Percentiles rank a stretch among this genome's conserved stretches.
phyloP scores from a whole-genome alignment of 2,329 filamentous ascomycete genomes.

The Penicillium sp. region DNA sequence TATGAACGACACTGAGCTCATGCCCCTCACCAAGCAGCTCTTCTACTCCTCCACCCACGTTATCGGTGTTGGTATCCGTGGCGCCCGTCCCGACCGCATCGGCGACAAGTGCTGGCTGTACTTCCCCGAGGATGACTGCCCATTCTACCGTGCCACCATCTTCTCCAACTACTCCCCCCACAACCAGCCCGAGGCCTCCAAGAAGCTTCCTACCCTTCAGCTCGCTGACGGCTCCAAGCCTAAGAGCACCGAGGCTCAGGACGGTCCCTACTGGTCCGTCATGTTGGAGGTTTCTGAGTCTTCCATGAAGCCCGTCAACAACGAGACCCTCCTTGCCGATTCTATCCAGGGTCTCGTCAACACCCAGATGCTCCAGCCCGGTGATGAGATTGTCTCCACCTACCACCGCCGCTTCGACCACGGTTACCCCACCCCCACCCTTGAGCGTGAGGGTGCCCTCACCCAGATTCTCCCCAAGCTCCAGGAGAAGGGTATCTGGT shows the following conservation, averaged over 20 bases:
- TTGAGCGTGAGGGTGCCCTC: slow-evolving; percentile 93
- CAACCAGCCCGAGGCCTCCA: slow-evolving; percentile 84
- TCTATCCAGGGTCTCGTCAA: slow-evolving; percentile 96
- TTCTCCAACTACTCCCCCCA: slow-evolving; percentile 99
- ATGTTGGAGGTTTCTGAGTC: slow-evolving; percentile 99
- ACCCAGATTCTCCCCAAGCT: slow-evolving; percentile 91
- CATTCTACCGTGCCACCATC: slow-evolving; percentile 99
- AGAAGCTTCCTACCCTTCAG: slow-evolving; percentile 81
- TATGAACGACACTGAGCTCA: slow-evolving; percentile 84
- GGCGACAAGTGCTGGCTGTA: slow-evolving; percentile 99
- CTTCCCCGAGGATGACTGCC: slow-evolving; percentile 98
- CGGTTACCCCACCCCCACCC: slow-evolving; percentile 91
- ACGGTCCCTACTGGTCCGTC: slow-evolving; percentile 98
- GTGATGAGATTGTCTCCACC: slow-evolving; percentile 94
- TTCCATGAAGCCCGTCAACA: slow-evolving; percentile 87
- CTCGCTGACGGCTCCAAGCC: slow-evolving; percentile 83
- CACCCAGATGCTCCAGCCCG: slow-evolving; percentile 89
- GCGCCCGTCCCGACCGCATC: slow-evolving; percentile 87
- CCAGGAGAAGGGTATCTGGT: slow-evolving; percentile 87
- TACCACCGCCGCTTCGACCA: slow-evolving; percentile 98
- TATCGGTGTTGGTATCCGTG: slow-evolving; percentile 91
- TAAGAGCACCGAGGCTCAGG: slow-evolving; percentile 67
- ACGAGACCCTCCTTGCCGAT: slow-evolving; percentile 79
- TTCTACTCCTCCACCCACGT: slow-evolving; percentile 98
- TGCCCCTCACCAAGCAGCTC: slow-evolving; percentile 80